Percentiles rank a stretch among this genome's conserved stretches.
Conservation (phyloP, 2,329 filamentous ascomycete species). For the Neonectria neomacrospora region DNA sequence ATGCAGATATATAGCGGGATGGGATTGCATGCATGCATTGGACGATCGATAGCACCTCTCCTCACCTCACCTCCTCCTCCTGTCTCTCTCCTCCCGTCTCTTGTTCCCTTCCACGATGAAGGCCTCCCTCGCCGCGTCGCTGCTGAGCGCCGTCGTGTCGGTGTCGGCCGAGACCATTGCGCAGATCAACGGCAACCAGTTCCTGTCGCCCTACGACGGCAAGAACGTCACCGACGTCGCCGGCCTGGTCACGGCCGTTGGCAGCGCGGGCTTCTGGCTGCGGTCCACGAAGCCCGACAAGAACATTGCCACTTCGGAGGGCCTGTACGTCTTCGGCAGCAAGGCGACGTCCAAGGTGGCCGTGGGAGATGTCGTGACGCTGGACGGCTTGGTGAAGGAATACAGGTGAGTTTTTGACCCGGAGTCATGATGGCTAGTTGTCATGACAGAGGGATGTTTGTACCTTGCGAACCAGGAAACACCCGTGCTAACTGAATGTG, state of each 20-base stretch:
- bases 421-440: not conserved
- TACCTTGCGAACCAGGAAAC: not conserved
- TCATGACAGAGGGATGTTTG: not conserved
- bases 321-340: constrained; percentile 71
- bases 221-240: constrained; percentile 67
- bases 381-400: constrained; percentile 70
- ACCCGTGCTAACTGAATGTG: constrained; percentile 20
- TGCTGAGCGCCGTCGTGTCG: constrained; percentile 38
- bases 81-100: too few species aligned
- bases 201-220: constrained; percentile 69
- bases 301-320: constrained; percentile 69
- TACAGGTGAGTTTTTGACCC: constrained; percentile 53
- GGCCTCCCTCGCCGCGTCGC: constrained; percentile 44
- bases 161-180: constrained; percentile 61
- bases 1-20: constrained; percentile 11
- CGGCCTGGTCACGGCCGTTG: constrained; percentile 73
- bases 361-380: constrained; percentile 70
- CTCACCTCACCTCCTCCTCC: not conserved
- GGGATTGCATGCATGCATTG: not conserved
- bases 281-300: constrained; percentile 68
- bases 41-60: not conserved
- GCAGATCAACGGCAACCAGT: constrained; percentile 74
- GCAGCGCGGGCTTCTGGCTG: constrained; percentile 71
- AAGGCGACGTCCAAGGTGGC: constrained; percentile 61
- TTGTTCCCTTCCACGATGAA: constrained; percentile 44